Evolutionary conservation across 768 basidiomycete genomes (phyloP).

Genomic region (Phaffia tasmanica): DNA sequence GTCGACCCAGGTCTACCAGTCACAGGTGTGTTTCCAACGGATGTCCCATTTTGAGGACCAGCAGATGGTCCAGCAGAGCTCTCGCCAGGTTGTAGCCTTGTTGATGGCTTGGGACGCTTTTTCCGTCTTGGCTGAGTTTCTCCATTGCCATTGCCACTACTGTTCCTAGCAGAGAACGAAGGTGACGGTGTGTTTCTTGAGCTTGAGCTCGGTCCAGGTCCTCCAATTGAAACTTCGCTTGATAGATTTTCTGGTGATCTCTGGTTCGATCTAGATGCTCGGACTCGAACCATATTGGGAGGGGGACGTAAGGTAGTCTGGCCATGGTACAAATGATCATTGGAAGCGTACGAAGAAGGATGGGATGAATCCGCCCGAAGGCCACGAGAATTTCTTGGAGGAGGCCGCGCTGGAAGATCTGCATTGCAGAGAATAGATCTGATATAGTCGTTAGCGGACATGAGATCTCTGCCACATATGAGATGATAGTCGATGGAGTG

Average conservation of each 20-base stretch:
- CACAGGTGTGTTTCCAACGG: no score
- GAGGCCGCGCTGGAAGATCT: no score
- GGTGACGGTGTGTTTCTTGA: background rate
- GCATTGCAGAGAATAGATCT: no score
- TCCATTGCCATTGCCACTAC: background rate
- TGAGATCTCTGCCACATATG: no score
- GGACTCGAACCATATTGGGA: constrained; percentile 14
- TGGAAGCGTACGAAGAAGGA: background rate
- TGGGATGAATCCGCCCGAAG: constrained; percentile 1
- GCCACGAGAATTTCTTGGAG: constrained; percentile 5
- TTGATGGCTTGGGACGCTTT: background rate
- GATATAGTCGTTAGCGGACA: no score
- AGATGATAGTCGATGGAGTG: no score
- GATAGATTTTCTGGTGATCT: background rate
- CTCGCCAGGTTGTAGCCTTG: no score
- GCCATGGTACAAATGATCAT: constrained; percentile 6
- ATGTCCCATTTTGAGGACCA: no score
- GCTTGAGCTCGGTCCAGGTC: background rate
- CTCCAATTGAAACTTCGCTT: no score
- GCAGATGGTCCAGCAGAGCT: no score
- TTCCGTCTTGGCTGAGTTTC: background rate
- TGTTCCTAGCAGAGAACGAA: background rate
- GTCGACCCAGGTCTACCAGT: no score
- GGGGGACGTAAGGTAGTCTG: constrained; percentile 9
- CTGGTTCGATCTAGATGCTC: background rate